A percentile compares a stretch with the other conserved stretches of the same genome.
phyloP scores from a whole-genome alignment of 1,139 yeast species.

The Blastobotrys apis region DNA sequence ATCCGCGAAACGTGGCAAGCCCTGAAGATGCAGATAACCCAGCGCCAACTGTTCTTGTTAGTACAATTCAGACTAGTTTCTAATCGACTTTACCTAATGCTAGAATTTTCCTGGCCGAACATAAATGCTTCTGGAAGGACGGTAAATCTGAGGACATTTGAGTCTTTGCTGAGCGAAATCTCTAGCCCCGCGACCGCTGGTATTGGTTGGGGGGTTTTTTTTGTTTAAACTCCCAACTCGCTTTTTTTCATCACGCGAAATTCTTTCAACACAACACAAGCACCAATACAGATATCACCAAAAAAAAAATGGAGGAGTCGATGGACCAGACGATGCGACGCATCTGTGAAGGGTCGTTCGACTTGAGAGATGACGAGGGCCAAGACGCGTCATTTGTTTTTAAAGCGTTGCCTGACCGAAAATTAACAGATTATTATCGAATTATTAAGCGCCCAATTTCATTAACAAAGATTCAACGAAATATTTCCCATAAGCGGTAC shows the following conservation, averaged over 20 bases:
- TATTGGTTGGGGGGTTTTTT: too few relatives aligned
- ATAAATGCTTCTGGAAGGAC: conserved; percentile 57
- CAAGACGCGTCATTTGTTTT: conserved; percentile 39
- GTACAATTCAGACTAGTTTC: conserved; percentile 12
- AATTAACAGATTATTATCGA: conserved; percentile 44
- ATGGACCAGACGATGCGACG: conserved; percentile 20
- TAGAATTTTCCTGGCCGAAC: conserved; percentile 51
- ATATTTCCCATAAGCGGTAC: conserved; percentile 52
- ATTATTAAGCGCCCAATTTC: conserved; percentile 48
- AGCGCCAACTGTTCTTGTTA: conserved; percentile 55
- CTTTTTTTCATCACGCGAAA: too few relatives aligned
- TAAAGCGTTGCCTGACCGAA: conserved; percentile 44
- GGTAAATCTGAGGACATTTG: conserved; percentile 29
- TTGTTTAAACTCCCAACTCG: too few relatives aligned
- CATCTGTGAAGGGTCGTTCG: conserved; percentile 34
- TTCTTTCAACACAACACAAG: too few relatives aligned
- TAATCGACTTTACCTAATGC: conserved; percentile 43
- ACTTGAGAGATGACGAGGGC: conserved; percentile 30
- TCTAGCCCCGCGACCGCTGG: too few relatives aligned
- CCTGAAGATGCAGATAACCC: conserved; percentile 80
- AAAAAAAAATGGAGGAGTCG: too few relatives aligned
- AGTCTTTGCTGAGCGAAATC: not conserved
- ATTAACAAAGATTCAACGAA: conserved; percentile 42
- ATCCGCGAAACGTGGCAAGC: conserved; percentile 65
- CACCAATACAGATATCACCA: too few relatives aligned